Evolutionary conservation across 805 yeast species (phyloP).

Genomic region (Wickerhamomyces xylosicus): DNA sequence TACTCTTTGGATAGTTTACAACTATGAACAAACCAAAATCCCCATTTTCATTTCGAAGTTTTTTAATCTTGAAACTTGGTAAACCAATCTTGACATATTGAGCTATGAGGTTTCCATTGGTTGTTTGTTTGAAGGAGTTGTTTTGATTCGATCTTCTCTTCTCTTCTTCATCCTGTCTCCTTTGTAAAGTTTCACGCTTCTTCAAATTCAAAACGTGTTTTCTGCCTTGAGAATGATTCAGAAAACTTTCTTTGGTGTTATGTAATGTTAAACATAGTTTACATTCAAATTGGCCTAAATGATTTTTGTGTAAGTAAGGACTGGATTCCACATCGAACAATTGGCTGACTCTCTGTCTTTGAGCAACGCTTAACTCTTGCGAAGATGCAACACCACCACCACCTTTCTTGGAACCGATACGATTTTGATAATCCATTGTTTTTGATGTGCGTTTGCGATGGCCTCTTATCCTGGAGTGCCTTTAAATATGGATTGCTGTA

Average conservation of each 20-base stretch:
- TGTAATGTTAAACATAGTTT: constrained; percentile 78
- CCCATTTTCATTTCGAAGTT: constrained; percentile 51
- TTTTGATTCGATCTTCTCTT: constrained; percentile 19
- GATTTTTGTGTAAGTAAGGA: constrained; percentile 80
- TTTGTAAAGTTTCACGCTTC: constrained; percentile 37
- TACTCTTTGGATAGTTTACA: constrained; percentile 42
- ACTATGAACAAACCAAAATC: constrained; percentile 59
- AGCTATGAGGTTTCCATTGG: constrained; percentile 1
- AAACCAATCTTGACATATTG: constrained; percentile 40
- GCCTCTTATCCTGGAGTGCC: too few relatives aligned
- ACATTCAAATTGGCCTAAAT: constrained; percentile 80
- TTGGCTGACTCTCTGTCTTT: constrained; percentile 58
- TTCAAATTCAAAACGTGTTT: constrained; percentile 71
- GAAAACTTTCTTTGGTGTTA: constrained; percentile 66
- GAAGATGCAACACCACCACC: constrained; percentile 78
- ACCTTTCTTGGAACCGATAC: constrained; percentile 88
- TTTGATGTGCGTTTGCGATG: too few relatives aligned
- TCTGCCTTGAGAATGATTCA: constrained; percentile 76
- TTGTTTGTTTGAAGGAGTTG: constrained; percentile 11
- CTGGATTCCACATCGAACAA: constrained; percentile 49
- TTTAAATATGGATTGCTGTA: too few relatives aligned
- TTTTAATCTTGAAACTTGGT: constrained; percentile 61
- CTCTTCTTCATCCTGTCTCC: constrained; percentile 1
- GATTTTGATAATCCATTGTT: constrained; percentile 81
- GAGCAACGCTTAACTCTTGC: constrained; percentile 57